These are phyloP conservation scores for Termitomyces sp. DNA, from an alignment of 768 basidiomycete genomes.

Conservation along the genomic window DNA sequence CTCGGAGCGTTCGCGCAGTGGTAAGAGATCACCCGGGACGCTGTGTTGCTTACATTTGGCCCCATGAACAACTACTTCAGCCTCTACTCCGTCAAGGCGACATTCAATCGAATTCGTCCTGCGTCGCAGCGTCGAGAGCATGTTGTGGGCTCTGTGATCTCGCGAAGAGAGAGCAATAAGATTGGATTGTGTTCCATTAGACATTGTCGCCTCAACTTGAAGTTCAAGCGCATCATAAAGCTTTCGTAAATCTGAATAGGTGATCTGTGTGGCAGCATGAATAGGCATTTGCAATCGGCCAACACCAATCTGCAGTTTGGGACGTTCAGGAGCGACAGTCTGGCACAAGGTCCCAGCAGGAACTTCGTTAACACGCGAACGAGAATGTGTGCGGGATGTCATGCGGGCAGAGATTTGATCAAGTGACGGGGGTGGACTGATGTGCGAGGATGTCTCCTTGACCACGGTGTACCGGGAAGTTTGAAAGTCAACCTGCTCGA, in stretches of 20 bases:
- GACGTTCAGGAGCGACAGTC: conserved; percentile 23
- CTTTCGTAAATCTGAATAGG: conserved; percentile 29
- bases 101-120: conserved; percentile 41
- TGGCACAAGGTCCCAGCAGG: conserved; percentile 24
- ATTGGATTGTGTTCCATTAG: conserved; percentile 39
- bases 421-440: conserved; percentile 53
- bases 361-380: conserved; percentile 16
- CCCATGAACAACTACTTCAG: conserved; percentile 23
- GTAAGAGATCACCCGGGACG: conserved; percentile 57
- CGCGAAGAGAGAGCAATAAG: conserved; percentile 47
- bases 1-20: conserved; percentile 39
- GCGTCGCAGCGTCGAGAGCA: conserved; percentile 60
- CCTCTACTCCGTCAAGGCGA: conserved; percentile 7
- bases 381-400: conserved; percentile 31
- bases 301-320: conserved; percentile 26
- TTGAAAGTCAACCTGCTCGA: conserved; percentile 65
- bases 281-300: conserved; percentile 40
- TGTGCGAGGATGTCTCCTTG: conserved; percentile 8
- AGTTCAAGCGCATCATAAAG: conserved; percentile 19
- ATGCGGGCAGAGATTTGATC: conserved; percentile 72
- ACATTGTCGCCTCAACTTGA: conserved; percentile 16
- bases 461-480: conserved; percentile 23
- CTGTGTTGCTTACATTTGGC: conserved; percentile 48
- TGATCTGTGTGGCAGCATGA: conserved; percentile 20
- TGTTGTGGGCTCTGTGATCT: conserved; percentile 51